A percentile compares a stretch with the other conserved stretches of the same genome.
These are phyloP conservation scores for Helianthus annuus DNA, from an alignment of 129 eudicot genomes.

Conservation along the genomic window DNA sequence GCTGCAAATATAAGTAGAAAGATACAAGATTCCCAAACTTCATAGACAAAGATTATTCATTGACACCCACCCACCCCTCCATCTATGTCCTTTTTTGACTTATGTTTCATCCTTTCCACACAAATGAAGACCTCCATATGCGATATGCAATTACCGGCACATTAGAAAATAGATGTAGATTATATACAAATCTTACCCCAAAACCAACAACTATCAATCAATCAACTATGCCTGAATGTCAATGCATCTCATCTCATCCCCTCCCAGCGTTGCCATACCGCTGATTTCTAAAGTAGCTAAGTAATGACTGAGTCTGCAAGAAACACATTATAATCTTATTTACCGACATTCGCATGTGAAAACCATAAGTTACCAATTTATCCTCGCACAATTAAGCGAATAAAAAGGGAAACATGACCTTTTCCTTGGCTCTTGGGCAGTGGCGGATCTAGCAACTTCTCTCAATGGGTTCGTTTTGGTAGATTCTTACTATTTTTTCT, in stretches of 20 bases:
- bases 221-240: background rate
- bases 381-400: background rate
- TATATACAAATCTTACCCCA: slow-evolving; percentile 28
- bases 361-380: background rate
- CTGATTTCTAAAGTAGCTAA: slow-evolving; percentile 73
- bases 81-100: slow-evolving; percentile 11
- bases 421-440: slow-evolving; percentile 73
- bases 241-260: slow-evolving; percentile 28
- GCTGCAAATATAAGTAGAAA: slow-evolving; percentile 36
- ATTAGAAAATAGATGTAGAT: slow-evolving; percentile 39
- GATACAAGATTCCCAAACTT: slow-evolving; percentile 36
- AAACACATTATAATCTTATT: background rate
- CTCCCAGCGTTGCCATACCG: slow-evolving; percentile 72
- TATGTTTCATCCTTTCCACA: slow-evolving; percentile 10
- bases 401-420: slow-evolving; percentile 40
- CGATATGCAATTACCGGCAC: slow-evolving; percentile 35
- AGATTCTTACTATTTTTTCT: too few relatives aligned
- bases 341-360: background rate
- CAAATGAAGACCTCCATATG: slow-evolving; percentile 41
- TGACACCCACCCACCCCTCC: background rate
- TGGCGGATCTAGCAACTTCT: too few relatives aligned
- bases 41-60: slow-evolving; percentile 14
- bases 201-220: too few relatives aligned
- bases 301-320: slow-evolving; percentile 80
- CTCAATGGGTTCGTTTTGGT: too few relatives aligned